Evolutionary conservation across 1,284 basidiomycete species (phyloP).

Genomic region (Cryptococcus wingfieldii): DNA sequence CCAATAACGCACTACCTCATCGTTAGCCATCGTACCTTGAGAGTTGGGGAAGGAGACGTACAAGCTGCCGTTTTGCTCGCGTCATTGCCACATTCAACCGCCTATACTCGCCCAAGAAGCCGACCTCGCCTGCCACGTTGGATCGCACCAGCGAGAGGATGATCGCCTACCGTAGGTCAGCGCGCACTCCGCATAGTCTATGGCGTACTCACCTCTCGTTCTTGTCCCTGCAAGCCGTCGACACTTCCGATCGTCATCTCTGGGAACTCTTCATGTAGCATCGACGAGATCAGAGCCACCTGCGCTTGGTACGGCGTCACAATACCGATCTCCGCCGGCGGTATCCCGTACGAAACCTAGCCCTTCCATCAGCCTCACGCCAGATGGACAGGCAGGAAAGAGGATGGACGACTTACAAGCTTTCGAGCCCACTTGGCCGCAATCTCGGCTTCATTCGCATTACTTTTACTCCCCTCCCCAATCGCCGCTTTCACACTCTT

Average conservation of each 20-base stretch:
- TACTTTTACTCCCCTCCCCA: slow-evolving; percentile 81
- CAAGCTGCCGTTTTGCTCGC: slow-evolving; percentile 79
- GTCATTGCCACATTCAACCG: slow-evolving; percentile 95
- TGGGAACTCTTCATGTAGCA: slow-evolving; percentile 67
- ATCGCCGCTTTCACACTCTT: slow-evolving; percentile 46
- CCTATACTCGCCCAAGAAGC: slow-evolving; percentile 84
- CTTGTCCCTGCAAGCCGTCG: slow-evolving; percentile 89
- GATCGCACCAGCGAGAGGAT: slow-evolving; percentile 84
- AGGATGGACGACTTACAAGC: slow-evolving; percentile 56
- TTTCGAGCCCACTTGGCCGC: slow-evolving; percentile 76
- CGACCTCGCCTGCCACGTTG: slow-evolving; percentile 77
- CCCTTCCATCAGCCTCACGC: neutral
- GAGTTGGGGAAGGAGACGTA: slow-evolving; percentile 47
- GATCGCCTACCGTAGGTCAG: slow-evolving; percentile 57
- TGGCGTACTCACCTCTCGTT: slow-evolving; percentile 50
- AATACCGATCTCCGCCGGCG: slow-evolving; percentile 73
- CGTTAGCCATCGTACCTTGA: neutral
- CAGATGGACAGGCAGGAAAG: neutral
- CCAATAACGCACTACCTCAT: slow-evolving; percentile 72
- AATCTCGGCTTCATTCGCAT: slow-evolving; percentile 86
- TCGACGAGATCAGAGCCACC: slow-evolving; percentile 69
- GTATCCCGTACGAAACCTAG: slow-evolving; percentile 66
- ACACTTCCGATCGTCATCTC: slow-evolving; percentile 83
- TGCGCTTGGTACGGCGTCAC: slow-evolving; percentile 96
- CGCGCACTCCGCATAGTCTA: neutral